Conservation (phyloP, 2,329 filamentous ascomycete genomes). For the Myriosclerotinia curreyana region DNA sequence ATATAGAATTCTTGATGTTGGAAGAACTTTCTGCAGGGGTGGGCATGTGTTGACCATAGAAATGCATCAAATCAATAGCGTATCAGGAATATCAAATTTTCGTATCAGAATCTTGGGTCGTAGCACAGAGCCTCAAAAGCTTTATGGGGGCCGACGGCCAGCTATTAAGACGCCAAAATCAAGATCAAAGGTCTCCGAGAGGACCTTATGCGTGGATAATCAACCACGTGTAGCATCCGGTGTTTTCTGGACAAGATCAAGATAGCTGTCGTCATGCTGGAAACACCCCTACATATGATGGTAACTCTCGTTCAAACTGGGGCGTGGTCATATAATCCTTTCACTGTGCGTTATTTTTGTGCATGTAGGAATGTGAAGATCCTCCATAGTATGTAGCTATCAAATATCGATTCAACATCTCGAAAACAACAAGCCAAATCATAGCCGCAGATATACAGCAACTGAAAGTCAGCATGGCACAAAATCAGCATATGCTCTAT, state of each 20-base stretch:
- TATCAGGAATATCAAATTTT: not conserved
- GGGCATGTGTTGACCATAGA: not conserved
- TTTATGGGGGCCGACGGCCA: not conserved
- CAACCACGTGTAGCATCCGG: not conserved
- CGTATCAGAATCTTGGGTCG: not conserved
- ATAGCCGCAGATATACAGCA: not conserved
- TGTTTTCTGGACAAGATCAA: not conserved
- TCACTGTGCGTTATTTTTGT: not conserved
- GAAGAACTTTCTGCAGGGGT: not conserved
- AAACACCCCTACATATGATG: not conserved
- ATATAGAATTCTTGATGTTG: not conserved
- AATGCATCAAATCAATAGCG: not conserved
- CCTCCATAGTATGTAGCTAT: not conserved
- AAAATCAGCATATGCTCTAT: not conserved
- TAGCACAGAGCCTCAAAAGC: not conserved
- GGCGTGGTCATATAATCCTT: not conserved
- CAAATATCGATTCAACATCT: not conserved
- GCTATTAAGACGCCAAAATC: not conserved
- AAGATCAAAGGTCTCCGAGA: not conserved
- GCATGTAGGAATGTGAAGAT: not conserved
- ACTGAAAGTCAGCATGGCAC: not conserved
- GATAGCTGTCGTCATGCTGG: not conserved
- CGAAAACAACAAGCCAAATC: not conserved
- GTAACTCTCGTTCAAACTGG: not conserved
- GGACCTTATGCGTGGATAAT: not conserved